phyloP scores from a whole-genome alignment of 2,329 filamentous ascomycete species.

The Fusarium sp. region DNA sequence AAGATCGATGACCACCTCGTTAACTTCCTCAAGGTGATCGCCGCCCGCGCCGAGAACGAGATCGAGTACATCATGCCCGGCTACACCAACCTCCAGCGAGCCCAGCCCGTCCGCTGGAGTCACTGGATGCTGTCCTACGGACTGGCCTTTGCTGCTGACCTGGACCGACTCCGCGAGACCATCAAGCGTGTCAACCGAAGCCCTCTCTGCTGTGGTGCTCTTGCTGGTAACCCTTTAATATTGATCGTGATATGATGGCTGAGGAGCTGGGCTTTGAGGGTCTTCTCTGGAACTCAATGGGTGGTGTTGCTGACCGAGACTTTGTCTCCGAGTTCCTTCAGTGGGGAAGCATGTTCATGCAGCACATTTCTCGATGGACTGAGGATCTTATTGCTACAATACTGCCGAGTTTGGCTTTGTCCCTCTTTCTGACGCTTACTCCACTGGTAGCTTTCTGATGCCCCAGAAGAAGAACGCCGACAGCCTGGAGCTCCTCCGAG shows the following conservation, averaged over 20 bases:
- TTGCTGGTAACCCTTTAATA: conserved; percentile 50
- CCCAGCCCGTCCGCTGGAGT: conserved; percentile 82
- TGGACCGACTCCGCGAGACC: conserved; percentile 81
- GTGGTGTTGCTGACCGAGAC: conserved; percentile 80
- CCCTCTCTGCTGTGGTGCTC: conserved; percentile 80
- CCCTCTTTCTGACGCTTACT: conserved; percentile 81
- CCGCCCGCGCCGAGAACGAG: conserved; percentile 49
- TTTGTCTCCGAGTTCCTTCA: conserved; percentile 86
- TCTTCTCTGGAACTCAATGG: conserved; percentile 65
- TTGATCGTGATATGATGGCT: neutral
- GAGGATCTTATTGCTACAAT: conserved; percentile 71
- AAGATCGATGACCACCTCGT: conserved; percentile 43
- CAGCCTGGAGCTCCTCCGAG: conserved; percentile 76
- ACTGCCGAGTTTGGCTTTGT: conserved; percentile 83
- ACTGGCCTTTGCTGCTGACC: conserved; percentile 77
- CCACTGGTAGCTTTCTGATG: conserved; percentile 82
- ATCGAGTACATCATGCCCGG: conserved; percentile 82
- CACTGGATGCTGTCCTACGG: conserved; percentile 86
- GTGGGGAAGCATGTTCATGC: conserved; percentile 83
- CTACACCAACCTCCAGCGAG: conserved; percentile 89
- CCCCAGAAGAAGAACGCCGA: conserved; percentile 77
- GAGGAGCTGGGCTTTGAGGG: neutral
- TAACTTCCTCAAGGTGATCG: conserved; percentile 40
- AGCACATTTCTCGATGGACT: conserved; percentile 82
- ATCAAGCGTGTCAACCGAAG: conserved; percentile 78